These are phyloP conservation scores for Panicum miliaceum DNA, from an alignment of 176 grass and related monocot genomes.

Conservation along the genomic window DNA sequence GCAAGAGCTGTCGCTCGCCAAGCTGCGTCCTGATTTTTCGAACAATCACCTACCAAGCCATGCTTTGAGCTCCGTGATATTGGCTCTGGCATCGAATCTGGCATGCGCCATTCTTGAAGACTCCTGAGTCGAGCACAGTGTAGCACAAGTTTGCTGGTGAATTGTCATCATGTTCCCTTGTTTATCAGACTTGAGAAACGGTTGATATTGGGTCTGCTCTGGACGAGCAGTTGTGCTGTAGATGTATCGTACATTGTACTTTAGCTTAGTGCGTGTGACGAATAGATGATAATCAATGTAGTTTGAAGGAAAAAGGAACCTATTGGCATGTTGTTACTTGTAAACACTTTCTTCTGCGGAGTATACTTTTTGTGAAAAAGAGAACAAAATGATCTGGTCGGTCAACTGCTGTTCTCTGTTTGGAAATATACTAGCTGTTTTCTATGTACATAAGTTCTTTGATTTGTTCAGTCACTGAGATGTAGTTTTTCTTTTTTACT, in stretches of 20 bases:
- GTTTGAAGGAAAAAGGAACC: background rate
- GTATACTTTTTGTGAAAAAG: background rate
- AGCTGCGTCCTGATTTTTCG: conserved; percentile 69
- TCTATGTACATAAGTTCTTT: too few species aligned
- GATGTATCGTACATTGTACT: conserved; percentile 25
- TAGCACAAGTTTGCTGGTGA: background rate
- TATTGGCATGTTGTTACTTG: background rate
- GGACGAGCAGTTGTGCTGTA: background rate
- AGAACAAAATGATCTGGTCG: background rate
- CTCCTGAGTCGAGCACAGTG: conserved; percentile 47
- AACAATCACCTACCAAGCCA: conserved; percentile 58
- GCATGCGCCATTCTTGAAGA: conserved; percentile 79
- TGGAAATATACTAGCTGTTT: background rate
- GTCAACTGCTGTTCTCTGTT: background rate
- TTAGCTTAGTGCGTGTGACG: background rate
- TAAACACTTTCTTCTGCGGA: background rate
- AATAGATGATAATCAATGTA: background rate
- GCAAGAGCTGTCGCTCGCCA: conserved; percentile 83
- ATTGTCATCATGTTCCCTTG: background rate
- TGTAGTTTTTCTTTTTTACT: too few species aligned
- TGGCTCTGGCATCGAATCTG: conserved; percentile 80
- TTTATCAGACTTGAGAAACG: conserved; percentile 11
- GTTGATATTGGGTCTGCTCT: background rate
- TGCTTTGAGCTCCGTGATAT: conserved; percentile 63
- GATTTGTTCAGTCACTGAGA: too few species aligned